Percentiles rank a stretch among this genome's conserved stretches.
Evolutionary conservation across 2,329 filamentous ascomycete genomes (phyloP).

Genomic region (Colletotrichum eleusines): DNA sequence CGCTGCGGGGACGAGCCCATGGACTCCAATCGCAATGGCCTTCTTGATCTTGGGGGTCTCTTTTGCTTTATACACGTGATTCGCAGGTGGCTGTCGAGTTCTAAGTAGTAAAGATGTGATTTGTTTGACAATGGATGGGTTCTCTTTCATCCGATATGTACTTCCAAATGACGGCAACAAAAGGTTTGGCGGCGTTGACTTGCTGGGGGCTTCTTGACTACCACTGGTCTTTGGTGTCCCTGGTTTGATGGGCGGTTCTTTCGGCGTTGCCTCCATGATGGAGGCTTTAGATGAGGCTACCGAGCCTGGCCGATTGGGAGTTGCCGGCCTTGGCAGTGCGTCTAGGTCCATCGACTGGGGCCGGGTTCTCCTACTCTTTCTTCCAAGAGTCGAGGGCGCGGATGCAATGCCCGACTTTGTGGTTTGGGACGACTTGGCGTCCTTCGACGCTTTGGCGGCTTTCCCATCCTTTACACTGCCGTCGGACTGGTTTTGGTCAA

Average conservation of each 20-base stretch:
- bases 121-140: conserved; percentile 78
- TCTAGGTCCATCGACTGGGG: conserved; percentile 64
- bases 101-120: conserved; percentile 69
- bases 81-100: conserved; percentile 67
- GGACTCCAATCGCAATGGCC: conserved; percentile 92
- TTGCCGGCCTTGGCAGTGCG: conserved; percentile 51
- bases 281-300: conserved; percentile 44
- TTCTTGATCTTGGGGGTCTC: conserved; percentile 81
- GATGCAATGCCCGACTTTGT: conserved; percentile 46
- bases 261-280: conserved; percentile 44
- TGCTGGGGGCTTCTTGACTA: conserved; percentile 56
- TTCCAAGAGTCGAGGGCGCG: conserved; percentile 47
- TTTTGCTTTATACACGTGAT: conserved; percentile 79
- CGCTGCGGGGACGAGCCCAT: conserved; percentile 91
- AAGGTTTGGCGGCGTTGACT: conserved; percentile 66
- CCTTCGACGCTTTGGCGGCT: conserved; percentile 37
- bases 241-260: conserved; percentile 29
- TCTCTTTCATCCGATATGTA: conserved; percentile 76
- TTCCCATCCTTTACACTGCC: conserved; percentile 50
- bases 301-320: conserved; percentile 50
- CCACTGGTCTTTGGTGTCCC: conserved; percentile 30
- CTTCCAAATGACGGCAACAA: conserved; percentile 76
- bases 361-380: conserved; percentile 60
- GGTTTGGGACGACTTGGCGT: conserved; percentile 36
- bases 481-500: conserved; percentile 53